Evolutionary conservation across 225 moss, liverwort and hornwort genomes (phyloP).

Genomic region (Rhytidiadelphus loreus): DNA sequence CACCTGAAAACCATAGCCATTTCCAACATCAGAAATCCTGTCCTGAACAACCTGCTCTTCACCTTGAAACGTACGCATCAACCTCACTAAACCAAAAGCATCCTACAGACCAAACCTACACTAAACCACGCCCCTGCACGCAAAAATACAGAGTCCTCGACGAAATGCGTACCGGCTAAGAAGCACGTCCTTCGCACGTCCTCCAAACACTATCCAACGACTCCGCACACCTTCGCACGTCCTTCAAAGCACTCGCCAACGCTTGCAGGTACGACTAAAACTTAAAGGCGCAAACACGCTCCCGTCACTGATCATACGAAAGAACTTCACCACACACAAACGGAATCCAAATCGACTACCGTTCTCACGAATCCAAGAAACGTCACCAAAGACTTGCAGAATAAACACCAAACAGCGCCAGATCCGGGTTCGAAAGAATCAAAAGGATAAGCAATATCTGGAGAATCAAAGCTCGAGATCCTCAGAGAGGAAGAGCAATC

Average conservation of each 20-base stretch:
- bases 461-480: background rate
- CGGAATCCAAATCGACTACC: too few species aligned
- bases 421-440: background rate
- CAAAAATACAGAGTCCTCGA: background rate
- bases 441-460: too few species aligned
- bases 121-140: too few species aligned
- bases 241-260: background rate
- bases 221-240: background rate
- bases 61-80: background rate
- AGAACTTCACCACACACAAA: background rate
- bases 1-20: background rate
- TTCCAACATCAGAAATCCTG: background rate
- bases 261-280: too few species aligned
- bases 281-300: background rate
- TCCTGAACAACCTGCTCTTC: background rate
- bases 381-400: background rate
- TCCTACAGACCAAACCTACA: background rate
- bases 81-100: background rate
- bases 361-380: background rate
- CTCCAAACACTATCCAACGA: background rate
- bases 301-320: background rate
- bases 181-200: background rate
- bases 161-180: background rate
- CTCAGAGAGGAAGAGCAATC: background rate
- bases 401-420: background rate